phyloP scores from a whole-genome alignment of 345 rosid species.

The Mercurialis annua region DNA sequence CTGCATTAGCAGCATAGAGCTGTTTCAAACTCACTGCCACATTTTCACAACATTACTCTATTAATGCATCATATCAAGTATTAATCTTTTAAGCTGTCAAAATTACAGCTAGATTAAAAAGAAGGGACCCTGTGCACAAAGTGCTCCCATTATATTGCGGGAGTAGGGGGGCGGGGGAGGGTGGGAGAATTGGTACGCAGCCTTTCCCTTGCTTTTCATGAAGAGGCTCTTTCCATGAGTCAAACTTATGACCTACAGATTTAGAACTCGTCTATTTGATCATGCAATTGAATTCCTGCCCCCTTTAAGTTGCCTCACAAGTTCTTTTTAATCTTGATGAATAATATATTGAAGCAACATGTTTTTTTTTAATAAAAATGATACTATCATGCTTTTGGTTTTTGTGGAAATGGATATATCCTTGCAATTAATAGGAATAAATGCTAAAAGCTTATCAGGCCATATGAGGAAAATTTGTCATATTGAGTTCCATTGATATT shows the following conservation, averaged over 20 bases:
- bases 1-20: background rate
- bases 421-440: background rate
- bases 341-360: background rate
- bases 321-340: background rate
- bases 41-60: background rate
- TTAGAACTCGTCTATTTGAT: no score
- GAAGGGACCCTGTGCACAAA: no score
- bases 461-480: background rate
- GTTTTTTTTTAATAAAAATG: background rate
- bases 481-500: background rate
- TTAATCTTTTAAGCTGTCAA: background rate
- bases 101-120: no score
- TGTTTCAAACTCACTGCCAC: background rate
- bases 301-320: background rate
- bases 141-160: no score
- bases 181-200: no score
- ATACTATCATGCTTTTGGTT: background rate
- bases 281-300: background rate
- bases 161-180: no score
- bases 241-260: no score
- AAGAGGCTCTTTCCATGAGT: no score
- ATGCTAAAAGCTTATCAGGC: background rate
- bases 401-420: background rate
- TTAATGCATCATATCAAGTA: background rate
- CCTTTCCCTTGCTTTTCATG: no score